Evolutionary conservation across 768 basidiomycete species (phyloP).

Genomic region (Termitomyces titanicus): DNA sequence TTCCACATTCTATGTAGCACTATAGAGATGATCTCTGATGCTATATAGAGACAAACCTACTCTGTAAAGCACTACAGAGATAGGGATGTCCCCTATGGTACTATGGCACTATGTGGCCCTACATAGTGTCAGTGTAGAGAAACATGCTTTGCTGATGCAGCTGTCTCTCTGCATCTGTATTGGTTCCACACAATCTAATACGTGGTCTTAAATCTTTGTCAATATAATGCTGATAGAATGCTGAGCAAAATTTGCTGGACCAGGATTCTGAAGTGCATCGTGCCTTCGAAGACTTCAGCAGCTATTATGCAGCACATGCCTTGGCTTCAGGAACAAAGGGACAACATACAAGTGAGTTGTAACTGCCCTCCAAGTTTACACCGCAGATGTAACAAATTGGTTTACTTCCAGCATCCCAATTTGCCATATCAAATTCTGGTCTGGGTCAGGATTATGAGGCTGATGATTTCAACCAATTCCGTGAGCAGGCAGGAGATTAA

Average conservation of each 20-base stretch:
- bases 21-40: too few relatives aligned
- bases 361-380: not conserved
- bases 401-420: constrained; percentile 14
- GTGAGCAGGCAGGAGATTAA: constrained; percentile 49
- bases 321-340: not conserved
- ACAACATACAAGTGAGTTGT: not conserved
- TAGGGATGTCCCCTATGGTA: too few relatives aligned
- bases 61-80: too few relatives aligned
- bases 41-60: too few relatives aligned
- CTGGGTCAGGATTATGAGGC: not conserved
- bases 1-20: too few relatives aligned
- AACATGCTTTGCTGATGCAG: too few relatives aligned
- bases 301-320: constrained; percentile 37
- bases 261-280: constrained; percentile 72
- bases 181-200: constrained; percentile 55
- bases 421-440: constrained; percentile 4
- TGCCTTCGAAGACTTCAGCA: constrained; percentile 53
- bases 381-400: not conserved
- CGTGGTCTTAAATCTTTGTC: constrained; percentile 1
- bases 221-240: constrained; percentile 10
- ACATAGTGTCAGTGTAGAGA: too few relatives aligned
- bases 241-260: constrained; percentile 54
- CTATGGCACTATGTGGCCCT: too few relatives aligned
- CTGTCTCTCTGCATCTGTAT: constrained; percentile 52
- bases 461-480: constrained; percentile 21